Evolutionary conservation across 495 filamentous ascomycete genomes (phyloP).

Genomic region (Emericellopsis terricola): DNA sequence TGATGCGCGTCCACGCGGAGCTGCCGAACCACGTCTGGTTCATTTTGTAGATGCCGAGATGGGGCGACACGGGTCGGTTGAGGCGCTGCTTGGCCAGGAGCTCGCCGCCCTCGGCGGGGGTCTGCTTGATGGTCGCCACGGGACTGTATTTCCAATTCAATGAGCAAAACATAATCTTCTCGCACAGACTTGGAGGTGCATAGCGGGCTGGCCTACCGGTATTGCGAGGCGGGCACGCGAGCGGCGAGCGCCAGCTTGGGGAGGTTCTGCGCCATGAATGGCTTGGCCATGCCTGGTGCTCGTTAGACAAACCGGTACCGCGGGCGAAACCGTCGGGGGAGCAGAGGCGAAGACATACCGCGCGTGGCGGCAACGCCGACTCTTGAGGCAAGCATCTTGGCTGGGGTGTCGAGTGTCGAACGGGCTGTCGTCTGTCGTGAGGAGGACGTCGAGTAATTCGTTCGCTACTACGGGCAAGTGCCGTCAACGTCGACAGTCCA

Average conservation of each 20-base stretch:
- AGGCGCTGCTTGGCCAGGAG: conserved; percentile 78
- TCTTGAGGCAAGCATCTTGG: conserved; percentile 49
- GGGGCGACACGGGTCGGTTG: conserved; percentile 68
- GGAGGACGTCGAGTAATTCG: too few relatives aligned
- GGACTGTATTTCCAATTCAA: conserved; percentile 15
- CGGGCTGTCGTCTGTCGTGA: too few relatives aligned
- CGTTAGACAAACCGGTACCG: too few relatives aligned
- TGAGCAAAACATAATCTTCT: not conserved
- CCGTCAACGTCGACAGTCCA: too few relatives aligned
- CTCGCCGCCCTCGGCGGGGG: conserved; percentile 36
- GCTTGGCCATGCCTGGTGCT: too few relatives aligned
- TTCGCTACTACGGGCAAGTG: too few relatives aligned
- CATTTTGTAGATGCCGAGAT: conserved; percentile 75
- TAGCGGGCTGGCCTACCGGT: conserved; percentile 28
- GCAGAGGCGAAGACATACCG: conserved; percentile 14
- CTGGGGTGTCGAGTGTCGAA: too few relatives aligned
- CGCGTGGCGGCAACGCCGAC: conserved; percentile 47
- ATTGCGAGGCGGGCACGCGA: conserved; percentile 29
- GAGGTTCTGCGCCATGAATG: conserved; percentile 14
- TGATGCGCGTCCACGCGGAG: conserved; percentile 62
- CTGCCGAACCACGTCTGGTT: conserved; percentile 68
- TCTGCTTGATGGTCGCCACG: conserved; percentile 40
- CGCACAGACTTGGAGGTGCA: conserved; percentile 1
- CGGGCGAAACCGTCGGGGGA: not conserved
- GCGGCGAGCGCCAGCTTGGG: conserved; percentile 23